Evolutionary conservation across 1,139 yeast genomes (phyloP).

Genomic region (Nematodospora anomalae): DNA sequence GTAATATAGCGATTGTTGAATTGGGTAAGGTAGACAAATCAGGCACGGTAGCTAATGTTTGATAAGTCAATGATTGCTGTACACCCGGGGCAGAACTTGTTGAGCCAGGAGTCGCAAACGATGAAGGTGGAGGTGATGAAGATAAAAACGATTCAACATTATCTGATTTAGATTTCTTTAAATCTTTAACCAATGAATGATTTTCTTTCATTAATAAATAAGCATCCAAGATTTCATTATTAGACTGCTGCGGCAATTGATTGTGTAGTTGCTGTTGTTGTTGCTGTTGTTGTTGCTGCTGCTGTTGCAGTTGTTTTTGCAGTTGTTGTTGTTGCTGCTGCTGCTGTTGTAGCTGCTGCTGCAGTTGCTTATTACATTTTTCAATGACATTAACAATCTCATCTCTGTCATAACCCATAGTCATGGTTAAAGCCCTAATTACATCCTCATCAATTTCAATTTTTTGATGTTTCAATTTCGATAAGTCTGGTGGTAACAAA

Average conservation of each 20-base stretch:
- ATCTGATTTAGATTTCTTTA: slow-evolving; percentile 55
- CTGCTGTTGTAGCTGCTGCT: slow-evolving; percentile 27
- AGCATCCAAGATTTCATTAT: slow-evolving; percentile 85
- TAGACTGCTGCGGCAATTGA: slow-evolving; percentile 17
- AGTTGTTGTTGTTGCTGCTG: too few relatives aligned
- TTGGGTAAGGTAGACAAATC: slow-evolving; percentile 53
- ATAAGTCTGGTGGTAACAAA: slow-evolving; percentile 67
- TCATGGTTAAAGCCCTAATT: slow-evolving; percentile 71
- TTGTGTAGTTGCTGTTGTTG: slow-evolving; percentile 4
- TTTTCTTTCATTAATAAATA: slow-evolving; percentile 87
- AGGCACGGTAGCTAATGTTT: slow-evolving; percentile 51
- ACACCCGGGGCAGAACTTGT: slow-evolving; percentile 41
- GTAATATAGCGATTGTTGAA: slow-evolving; percentile 84
- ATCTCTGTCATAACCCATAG: slow-evolving; percentile 92
- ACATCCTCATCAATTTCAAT: slow-evolving; percentile 74
- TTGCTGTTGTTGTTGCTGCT: too few relatives aligned
- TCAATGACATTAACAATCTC: slow-evolving; percentile 77
- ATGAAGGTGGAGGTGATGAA: slow-evolving; percentile 49
- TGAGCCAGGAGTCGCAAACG: slow-evolving; percentile 27
- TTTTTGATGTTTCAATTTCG: slow-evolving; percentile 40
- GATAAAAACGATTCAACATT: slow-evolving; percentile 53
- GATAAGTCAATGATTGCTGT: slow-evolving; percentile 50
- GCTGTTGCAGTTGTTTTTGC: too few relatives aligned
- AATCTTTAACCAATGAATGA: slow-evolving; percentile 62
- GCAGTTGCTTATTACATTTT: slow-evolving; percentile 38